Evolutionary conservation across 805 yeast genomes (phyloP), one percentile per base, ranked within the genome.

Genomic region (Dipodascus geniculatus): DNA sequence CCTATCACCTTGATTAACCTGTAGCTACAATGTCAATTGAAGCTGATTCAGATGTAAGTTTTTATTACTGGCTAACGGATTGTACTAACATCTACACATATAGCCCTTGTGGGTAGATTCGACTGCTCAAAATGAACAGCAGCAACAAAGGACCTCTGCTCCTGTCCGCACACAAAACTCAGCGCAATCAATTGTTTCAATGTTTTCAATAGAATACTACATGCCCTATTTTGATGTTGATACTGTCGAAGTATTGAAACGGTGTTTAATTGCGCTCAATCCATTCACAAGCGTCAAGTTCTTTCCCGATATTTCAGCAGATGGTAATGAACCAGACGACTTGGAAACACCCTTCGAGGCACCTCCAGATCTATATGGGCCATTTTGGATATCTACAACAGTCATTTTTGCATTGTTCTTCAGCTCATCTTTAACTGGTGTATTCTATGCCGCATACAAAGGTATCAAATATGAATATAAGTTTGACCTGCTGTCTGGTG

Each of bases 381-480:
- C 95, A 4, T 72, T 88, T 19, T 90, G 98, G 98, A 81, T 90
- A 48, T 85, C 91, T 11, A 88, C 89, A 0, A 84, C 96, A 0
- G 78, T 87, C 51, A 80, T 87, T 0, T 79, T 86, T 58, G 71
- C 83, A 31, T 73, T 87, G 65, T 89, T 89, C 68, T 81, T 88
- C 55, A 77, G 89, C 48, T 78, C 85, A 35, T 83, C 95, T 0
- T 76, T 86, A 20, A 78, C 86, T 1, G 81, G 82, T 50, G 63
- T 85, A 22, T 61, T 88, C n/a, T 71, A 80, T n/a, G 74, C 78
- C 23, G 62, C 66, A 50, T 66, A 68, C 22, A 71, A 71, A 20
- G 70, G 74, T 6, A 68, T 71, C 24, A 71, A 74, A 54, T 84
- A 83, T 61, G 75, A 76, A 55, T 82, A 80, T 61, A 71, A 75